These are phyloP conservation scores for Hanseniaspora pseudoguilliermondii DNA, from an alignment of 805 yeast species.

Conservation along the genomic window DNA sequence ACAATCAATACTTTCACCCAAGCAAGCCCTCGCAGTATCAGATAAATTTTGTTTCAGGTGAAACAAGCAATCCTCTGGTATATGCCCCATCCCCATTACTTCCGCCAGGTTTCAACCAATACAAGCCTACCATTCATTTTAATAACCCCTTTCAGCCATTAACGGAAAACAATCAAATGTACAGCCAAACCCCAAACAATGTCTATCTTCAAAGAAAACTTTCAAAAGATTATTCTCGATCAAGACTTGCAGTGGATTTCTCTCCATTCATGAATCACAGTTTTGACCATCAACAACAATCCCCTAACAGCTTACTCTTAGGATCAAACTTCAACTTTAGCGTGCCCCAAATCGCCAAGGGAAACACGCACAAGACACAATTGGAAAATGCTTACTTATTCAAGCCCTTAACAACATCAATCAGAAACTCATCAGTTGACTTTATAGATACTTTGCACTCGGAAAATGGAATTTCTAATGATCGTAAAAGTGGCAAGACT, in stretches of 20 bases:
- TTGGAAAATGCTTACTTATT: too few species aligned
- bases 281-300: background rate
- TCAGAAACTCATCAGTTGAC: too few species aligned
- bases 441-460: background rate
- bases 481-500: background rate
- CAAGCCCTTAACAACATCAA: too few species aligned
- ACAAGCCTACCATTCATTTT: background rate
- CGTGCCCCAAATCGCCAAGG: background rate
- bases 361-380: background rate
- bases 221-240: background rate
- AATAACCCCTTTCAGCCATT: conserved; percentile 3
- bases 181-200: background rate
- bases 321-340: background rate
- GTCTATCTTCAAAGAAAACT: background rate
- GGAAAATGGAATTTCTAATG: background rate
- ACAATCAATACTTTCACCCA: too few species aligned
- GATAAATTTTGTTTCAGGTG: too few species aligned
- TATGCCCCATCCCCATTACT: background rate
- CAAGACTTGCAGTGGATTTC: background rate
- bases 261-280: background rate
- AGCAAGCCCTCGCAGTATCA: too few species aligned
- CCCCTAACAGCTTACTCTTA: background rate
- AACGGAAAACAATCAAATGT: background rate
- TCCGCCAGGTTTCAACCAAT: background rate
- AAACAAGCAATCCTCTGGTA: background rate